Percentiles rank a stretch among this genome's conserved stretches.
phyloP scores from a whole-genome alignment of 2,329 filamentous ascomycete species.

The Colletotrichum liaoningense region DNA sequence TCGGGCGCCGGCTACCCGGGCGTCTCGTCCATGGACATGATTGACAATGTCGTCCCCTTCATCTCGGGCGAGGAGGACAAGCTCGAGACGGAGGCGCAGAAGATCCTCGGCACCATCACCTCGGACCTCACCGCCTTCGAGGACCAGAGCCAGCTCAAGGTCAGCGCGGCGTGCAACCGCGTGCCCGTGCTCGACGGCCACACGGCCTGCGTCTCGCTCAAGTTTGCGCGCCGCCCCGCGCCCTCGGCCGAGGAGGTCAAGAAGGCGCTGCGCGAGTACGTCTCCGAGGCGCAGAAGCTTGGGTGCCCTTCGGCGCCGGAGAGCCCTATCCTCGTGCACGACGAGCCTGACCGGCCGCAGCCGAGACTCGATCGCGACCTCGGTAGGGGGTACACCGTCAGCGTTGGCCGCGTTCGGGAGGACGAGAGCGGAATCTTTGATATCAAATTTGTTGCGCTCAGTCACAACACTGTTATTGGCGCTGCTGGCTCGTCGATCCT shows the following conservation, averaged over 20 bases:
- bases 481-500: conserved; percentile 96
- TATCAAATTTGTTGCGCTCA: conserved; percentile 92
- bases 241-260: conserved; percentile 83
- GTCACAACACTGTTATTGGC: conserved; percentile 90
- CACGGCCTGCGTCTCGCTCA: conserved; percentile 90
- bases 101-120: conserved; percentile 87
- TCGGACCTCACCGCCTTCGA: conserved; percentile 78
- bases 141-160: conserved; percentile 78
- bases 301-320: conserved; percentile 89
- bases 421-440: conserved; percentile 93
- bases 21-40: conserved; percentile 92
- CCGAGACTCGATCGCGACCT: conserved; percentile 90
- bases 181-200: conserved; percentile 97
- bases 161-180: conserved; percentile 91
- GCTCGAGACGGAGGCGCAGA: conserved; percentile 92
- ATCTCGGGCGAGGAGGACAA: conserved; percentile 97
- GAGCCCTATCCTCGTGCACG: conserved; percentile 87
- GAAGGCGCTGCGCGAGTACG: conserved; percentile 82
- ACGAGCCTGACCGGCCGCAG: conserved; percentile 90
- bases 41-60: conserved; percentile 96
- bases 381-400: conserved; percentile 88
- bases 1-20: conserved; percentile 93
- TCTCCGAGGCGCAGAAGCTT: conserved; percentile 82
- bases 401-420: conserved; percentile 86
- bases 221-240: conserved; percentile 80